Base-by-base conservation (phyloP, 257 asterid genomes). In the Rehmannia glutinosa region DNA sequence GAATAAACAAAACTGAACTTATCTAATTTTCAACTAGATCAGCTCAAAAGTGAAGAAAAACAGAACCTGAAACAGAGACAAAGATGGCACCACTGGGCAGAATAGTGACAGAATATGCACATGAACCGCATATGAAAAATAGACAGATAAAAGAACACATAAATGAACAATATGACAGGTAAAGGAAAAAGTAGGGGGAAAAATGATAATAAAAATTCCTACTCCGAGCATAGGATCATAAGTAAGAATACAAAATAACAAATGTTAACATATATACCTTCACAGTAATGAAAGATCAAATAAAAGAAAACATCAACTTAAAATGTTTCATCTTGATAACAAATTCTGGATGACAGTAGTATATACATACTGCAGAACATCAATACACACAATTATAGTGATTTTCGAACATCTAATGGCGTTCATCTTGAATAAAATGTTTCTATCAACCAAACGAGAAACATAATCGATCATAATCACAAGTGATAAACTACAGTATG, bases 391-490 rank as follows among this genome's bases (percentile, higher is more conserved):
- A 28, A 38, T 20, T 36, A 46, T 19, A 55, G 41, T 21, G 12
- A 39, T 56, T 74, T 27, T 63, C 55, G 42, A 38, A 10, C 55
- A 70, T 8, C 23, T 15, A n/a, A n/a, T n/a, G n/a, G n/a, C n/a
- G n/a, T n/a, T n/a, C n/a, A n/a, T n/a, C n/a, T n/a, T n/a, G n/a
- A n/a, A n/a, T n/a, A n/a, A n/a, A n/a, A n/a, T n/a, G n/a, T n/a
- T n/a, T n/a, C n/a, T n/a, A n/a, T n/a, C n/a, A n/a, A n/a, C n/a
- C n/a, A 7, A 64, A 15, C 49, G 3, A 57, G 23, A 38, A 64
- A 51, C 27, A 53, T 30, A 38, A 25, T 47, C 1, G 50, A 58
- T 36, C 51, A 62, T 28, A 25, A 60, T 9, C 28, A 71, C 10
- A 46, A 45, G 2, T 5, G 8, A 62, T 15, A 41, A 13, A 50